Conservation (phyloP, 2,329 filamentous ascomycete species). For the Lachnellula occidentalis region DNA sequence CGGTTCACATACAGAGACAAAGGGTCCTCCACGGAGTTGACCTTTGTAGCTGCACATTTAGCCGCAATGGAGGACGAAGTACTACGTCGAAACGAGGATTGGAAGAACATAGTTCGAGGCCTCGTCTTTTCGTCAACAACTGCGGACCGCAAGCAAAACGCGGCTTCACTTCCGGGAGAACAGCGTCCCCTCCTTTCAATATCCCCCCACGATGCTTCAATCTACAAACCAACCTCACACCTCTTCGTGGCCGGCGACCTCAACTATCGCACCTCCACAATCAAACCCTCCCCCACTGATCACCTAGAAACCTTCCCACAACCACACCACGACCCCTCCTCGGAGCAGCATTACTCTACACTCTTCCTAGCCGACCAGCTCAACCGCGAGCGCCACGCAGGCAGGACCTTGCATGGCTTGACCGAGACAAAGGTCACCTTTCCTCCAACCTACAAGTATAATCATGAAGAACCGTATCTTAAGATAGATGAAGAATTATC, state of each 20-base stretch:
- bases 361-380: slow-evolving; percentile 78
- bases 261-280: slow-evolving; percentile 82
- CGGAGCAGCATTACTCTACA: slow-evolving; percentile 55
- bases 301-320: slow-evolving; percentile 54
- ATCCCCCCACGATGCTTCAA: slow-evolving; percentile 45
- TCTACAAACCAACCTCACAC: slow-evolving; percentile 71
- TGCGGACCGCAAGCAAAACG: slow-evolving; percentile 13
- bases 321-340: slow-evolving; percentile 44
- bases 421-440: slow-evolving; percentile 70
- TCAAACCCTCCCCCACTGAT: slow-evolving; percentile 55
- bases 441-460: slow-evolving; percentile 92
- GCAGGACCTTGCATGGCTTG: slow-evolving; percentile 72
- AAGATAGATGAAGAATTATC: slow-evolving; percentile 36
- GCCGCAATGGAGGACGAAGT: slow-evolving; percentile 81
- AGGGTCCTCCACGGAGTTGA: slow-evolving; percentile 55
- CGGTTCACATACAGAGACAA: slow-evolving; percentile 54
- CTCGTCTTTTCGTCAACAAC: slow-evolving; percentile 62
- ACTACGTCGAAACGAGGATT: slow-evolving; percentile 75
- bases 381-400: slow-evolving; percentile 60
- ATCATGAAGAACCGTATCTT: slow-evolving; percentile 39
- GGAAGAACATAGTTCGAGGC: slow-evolving; percentile 74
- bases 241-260: slow-evolving; percentile 87
- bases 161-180: slow-evolving; percentile 27
- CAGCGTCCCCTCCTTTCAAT: slow-evolving; percentile 37
- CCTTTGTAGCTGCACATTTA: slow-evolving; percentile 83